A percentile compares a stretch with the other conserved stretches of the same genome.
Conservation (phyloP, 2,329 filamentous ascomycete genomes). For the Chrysosporium queenslandicum region DNA sequence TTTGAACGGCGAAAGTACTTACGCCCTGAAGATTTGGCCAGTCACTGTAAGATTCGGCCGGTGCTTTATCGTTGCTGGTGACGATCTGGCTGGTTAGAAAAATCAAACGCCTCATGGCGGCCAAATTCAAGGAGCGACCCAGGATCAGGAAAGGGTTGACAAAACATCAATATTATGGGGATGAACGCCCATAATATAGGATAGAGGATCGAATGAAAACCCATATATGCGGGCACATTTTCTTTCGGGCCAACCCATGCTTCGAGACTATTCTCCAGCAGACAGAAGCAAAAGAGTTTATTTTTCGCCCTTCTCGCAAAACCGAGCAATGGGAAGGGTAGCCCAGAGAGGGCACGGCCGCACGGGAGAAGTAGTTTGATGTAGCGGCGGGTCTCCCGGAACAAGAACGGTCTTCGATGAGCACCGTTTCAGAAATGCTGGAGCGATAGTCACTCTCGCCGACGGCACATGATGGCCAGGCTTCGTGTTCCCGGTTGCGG, state of each 20-base stretch:
- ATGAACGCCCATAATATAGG: background rate
- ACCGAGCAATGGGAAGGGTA: constrained; percentile 1
- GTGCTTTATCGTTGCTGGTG: background rate
- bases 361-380: background rate
- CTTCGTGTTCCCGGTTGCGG: background rate
- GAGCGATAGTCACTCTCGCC: background rate
- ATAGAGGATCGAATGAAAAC: background rate
- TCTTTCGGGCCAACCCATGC: background rate
- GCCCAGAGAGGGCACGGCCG: background rate
- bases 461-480: no score
- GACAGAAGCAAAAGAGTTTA: constrained; percentile 5
- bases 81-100: background rate
- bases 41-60: constrained; percentile 28
- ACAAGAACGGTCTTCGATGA: background rate
- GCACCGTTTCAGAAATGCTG: constrained; percentile 4
- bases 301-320: background rate
- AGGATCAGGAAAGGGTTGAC: background rate
- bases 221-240: background rate
- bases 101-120: background rate
- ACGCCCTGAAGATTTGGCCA: constrained; percentile 47
- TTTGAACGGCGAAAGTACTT: constrained; percentile 19
- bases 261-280: background rate
- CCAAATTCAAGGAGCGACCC: background rate
- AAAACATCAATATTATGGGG: background rate
- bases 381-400: background rate